phyloP scores from a whole-genome alignment of 1,284 basidiomycete genomes.

The Paramarasmius palmivorus region DNA sequence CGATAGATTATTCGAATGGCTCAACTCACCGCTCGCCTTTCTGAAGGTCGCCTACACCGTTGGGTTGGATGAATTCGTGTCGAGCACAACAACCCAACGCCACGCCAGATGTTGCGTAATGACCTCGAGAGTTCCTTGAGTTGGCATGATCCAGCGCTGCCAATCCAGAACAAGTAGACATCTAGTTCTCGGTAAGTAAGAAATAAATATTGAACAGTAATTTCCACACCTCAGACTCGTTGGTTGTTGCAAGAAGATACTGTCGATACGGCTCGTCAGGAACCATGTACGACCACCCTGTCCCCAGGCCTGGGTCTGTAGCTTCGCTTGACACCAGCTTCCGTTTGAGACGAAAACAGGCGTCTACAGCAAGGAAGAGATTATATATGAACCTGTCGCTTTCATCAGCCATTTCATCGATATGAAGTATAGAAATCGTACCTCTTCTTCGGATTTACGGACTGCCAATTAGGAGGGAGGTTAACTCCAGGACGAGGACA shows the following conservation, averaged over 20 bases:
- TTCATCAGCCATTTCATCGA: too few species aligned
- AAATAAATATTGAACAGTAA: too few species aligned
- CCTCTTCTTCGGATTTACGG: neutral
- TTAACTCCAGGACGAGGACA: slow-evolving; percentile 29
- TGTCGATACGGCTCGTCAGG: slow-evolving; percentile 4
- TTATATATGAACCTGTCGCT: slow-evolving; percentile 20
- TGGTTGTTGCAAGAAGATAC: neutral
- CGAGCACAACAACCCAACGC: slow-evolving; percentile 19
- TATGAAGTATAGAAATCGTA: too few species aligned
- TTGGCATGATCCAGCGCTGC: slow-evolving; percentile 17
- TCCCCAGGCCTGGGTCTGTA: slow-evolving; percentile 11
- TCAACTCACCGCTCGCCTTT: slow-evolving; percentile 24
- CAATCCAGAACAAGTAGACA: slow-evolving; percentile 12
- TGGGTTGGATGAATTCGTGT: slow-evolving; percentile 21
- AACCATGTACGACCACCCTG: slow-evolving; percentile 17
- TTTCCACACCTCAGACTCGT: slow-evolving; percentile 13
- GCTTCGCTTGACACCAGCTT: neutral
- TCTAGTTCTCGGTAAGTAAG: neutral
- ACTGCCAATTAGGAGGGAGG: slow-evolving; percentile 22
- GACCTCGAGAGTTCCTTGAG: slow-evolving; percentile 7
- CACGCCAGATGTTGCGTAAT: slow-evolving; percentile 20
- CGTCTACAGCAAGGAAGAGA: slow-evolving; percentile 17
- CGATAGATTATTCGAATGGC: neutral
- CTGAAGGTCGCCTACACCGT: slow-evolving; percentile 20
- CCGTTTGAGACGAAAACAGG: slow-evolving; percentile 18